Conservation (phyloP, 306 rosid genomes). For the Quercus ilex region DNA sequence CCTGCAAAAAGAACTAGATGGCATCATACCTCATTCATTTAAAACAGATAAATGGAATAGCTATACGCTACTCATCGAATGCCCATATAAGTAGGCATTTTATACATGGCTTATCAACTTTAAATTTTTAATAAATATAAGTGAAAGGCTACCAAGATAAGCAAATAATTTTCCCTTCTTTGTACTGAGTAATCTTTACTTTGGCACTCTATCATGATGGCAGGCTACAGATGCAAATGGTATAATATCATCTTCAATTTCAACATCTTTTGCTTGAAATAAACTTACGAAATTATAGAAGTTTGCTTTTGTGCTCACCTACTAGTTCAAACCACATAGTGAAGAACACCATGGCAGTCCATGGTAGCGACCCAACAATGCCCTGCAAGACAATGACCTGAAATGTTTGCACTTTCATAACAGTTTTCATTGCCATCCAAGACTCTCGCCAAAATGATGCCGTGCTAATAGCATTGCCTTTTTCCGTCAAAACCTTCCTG, state of each 20-base stretch:
- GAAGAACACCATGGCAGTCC: constrained; percentile 99
- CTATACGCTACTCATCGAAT: neutral
- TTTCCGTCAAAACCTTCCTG: constrained; percentile 52
- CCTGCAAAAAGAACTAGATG: constrained; percentile 43
- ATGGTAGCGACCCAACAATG: constrained; percentile 86
- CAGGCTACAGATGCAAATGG: neutral
- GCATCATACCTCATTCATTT: constrained; percentile 14
- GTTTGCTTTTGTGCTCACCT: constrained; percentile 45
- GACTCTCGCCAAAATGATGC: constrained; percentile 71
- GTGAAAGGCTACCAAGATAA: neutral
- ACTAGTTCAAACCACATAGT: constrained; percentile 98
- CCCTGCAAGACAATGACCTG: constrained; percentile 93
- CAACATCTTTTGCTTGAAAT: neutral
- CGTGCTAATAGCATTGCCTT: constrained; percentile 37
- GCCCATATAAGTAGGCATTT: neutral
- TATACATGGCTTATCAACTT: neutral
- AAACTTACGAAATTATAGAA: neutral
- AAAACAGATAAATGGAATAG: neutral
- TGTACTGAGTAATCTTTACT: neutral
- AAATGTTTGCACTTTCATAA: constrained; percentile 75
- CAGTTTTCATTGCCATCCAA: constrained; percentile 76
- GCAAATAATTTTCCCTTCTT: neutral
- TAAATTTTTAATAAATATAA: neutral
- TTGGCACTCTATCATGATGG: neutral
- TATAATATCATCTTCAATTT: neutral